Base-by-base conservation (phyloP, 768 basidiomycete species). In the Collybia mongolica region DNA sequence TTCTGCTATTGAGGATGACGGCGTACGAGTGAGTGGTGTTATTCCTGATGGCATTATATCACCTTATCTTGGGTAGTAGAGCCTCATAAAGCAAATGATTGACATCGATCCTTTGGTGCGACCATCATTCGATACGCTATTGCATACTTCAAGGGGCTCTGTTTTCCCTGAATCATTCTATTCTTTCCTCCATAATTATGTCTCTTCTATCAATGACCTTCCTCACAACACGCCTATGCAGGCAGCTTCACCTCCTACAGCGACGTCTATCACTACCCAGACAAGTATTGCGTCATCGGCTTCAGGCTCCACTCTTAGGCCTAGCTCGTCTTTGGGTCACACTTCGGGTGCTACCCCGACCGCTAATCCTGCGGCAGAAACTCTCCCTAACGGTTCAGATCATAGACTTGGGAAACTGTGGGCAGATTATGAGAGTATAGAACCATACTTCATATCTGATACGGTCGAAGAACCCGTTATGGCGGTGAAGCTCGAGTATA, bases 141-240 rank as follows among this genome's bases (percentile, higher is more conserved):
- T 98, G 35, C 82, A 88, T 22, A 81, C 75, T 1, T 88, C 84
- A 3, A 80, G 92, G 39, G 90, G 84, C 0, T 77, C 78, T 7
- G 85, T 95, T 41, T 90, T 98, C 55, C 94, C 96, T 0, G 93
- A 95, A 59, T 84, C 83, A 24, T 98, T 98, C 68, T 98, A 97
- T 69, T 88, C 93, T 2, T 98, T 96, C 71, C 76, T 98, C 8
- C 90, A 95, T 64, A 90, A 89, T 58, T 98, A 97, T 57, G 80
- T 91, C 49, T 79, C 85, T 2, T 85, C 91, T 1, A 74, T 91
- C 57, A 88, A 88, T 63, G 89, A 93, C 53, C 72, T 83, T 11
- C 73, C 83, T 2, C 60, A 75, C 14, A 66, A 72, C 1, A 66
- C 77, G 0, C 73, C 80, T 2, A 78, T 79, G 51, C 51, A 71